A percentile compares a stretch with the other conserved stretches of the same genome.
Conservation (phyloP, 192 early-diverging fungal species). For the Lobosporangium transversale region DNA sequence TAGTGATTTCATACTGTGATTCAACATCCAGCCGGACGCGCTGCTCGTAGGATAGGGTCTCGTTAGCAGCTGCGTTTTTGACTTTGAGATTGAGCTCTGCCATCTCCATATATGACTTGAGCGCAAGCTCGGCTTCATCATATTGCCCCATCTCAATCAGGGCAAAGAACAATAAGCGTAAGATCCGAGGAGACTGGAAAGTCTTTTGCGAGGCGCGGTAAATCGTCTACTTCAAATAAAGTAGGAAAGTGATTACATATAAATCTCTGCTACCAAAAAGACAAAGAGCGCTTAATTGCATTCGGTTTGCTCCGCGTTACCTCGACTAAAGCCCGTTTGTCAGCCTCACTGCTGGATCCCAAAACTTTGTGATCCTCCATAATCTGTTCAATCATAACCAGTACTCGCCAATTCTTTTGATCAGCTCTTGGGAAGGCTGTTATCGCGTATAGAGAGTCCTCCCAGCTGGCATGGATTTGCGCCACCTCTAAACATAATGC, state of each 20-base stretch:
- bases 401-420: conserved; percentile 63
- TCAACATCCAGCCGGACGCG: conserved; percentile 37
- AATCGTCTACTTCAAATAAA: conserved; percentile 54
- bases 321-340: conserved; percentile 67
- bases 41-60: conserved; percentile 15
- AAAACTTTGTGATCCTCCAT: conserved; percentile 67
- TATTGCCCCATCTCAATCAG: conserved; percentile 74
- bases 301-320: conserved; percentile 4
- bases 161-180: conserved; percentile 69
- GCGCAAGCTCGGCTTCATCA: conserved; percentile 77
- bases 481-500: conserved; percentile 60
- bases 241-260: not conserved
- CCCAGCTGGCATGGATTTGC: conserved; percentile 66
- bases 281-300: not conserved
- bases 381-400: conserved; percentile 70
- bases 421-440: conserved; percentile 71
- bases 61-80: conserved; percentile 27
- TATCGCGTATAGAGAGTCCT: conserved; percentile 63
- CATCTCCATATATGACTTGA: conserved; percentile 70
- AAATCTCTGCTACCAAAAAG: not conserved
- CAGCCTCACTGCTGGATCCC: conserved; percentile 57
- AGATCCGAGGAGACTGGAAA: conserved; percentile 74
- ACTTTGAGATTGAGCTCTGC: conserved; percentile 51
- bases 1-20: conserved; percentile 31
- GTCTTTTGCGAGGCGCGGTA: conserved; percentile 72